Base-by-base conservation (phyloP, 2,329 filamentous ascomycete genomes). In the Ophiocordyceps camponoti-leonardi region DNA sequence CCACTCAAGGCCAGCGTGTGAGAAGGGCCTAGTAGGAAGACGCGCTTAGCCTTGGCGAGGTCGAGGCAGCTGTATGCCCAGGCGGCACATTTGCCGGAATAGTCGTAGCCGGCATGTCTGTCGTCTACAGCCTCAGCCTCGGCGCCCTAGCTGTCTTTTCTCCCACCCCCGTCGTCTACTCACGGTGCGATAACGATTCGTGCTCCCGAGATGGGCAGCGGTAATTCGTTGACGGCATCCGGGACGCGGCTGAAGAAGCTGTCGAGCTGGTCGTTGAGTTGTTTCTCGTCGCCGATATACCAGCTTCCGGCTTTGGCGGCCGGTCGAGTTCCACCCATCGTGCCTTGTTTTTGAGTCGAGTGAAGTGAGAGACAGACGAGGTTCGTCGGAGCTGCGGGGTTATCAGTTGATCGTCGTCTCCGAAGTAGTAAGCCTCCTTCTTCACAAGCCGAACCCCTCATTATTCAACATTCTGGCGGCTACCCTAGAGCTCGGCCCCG, bases 1-100 rank as follows among this genome's bases (percentile, higher is more conserved):
- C 80, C 83, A 1, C 73, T 68, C 1, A 96, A 77, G 51, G 86
- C 83, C 61, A 84, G 79, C 43, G 90, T 86, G 57, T 98, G 92
- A 1, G 90, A 95, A 2, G 92, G 92, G 0, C 92, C 92, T 16
- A 98, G 76, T 40, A 98, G 70, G 58, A 98, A 96, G 51, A 98
- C 75, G 3, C 87, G 82, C 63, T 93, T 94, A 22, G 80, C 82
- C 49, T 77, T 76, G 48, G 78, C 81, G 46, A 96, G 72, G 60
- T 96, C 87, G 44, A 94, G 79, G 7, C 77, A 75, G 63, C 86
- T 92, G 66, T 96, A 98, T 10, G 92, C 92, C 80, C 86, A 96
- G 41, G 88, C 92, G 41, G 92, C 92, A 53, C 86, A 90, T 37
- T 81, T 77, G 8, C 92, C 92, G 4, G 92, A 98, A 68, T 90